A percentile compares a stretch with the other conserved stretches of the same genome.
Conservation (phyloP, 345 rosid species). For the Eutrema heterophyllum region DNA sequence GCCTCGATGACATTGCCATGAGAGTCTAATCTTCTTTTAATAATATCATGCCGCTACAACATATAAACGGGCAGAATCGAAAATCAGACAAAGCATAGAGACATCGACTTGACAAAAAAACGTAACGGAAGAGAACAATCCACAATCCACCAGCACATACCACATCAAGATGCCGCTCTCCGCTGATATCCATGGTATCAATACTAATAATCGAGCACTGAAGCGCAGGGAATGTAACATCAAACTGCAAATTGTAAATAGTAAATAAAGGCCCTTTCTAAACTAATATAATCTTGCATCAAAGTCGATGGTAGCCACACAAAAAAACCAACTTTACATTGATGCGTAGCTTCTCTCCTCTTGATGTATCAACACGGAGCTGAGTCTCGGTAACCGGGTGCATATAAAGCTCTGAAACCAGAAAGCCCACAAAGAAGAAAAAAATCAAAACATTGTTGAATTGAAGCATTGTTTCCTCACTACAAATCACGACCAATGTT, state of each 20-base stretch:
- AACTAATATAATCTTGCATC: background rate
- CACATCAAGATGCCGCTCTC: constrained; percentile 94
- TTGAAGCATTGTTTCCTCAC: background rate
- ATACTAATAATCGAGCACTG: constrained; percentile 89
- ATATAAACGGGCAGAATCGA: background rate
- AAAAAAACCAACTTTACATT: constrained; percentile 40
- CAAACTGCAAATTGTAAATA: constrained; percentile 56
- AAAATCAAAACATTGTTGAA: background rate
- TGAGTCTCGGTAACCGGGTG: constrained; percentile 87
- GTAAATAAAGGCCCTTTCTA: background rate
- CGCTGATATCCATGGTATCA: constrained; percentile 97
- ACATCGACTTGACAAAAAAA: background rate
- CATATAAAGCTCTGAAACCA: constrained; percentile 65
- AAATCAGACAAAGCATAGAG: background rate
- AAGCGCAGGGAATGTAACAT: constrained; percentile 85
- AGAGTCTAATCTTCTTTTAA: constrained; percentile 75
- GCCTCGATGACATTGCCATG: constrained; percentile 76
- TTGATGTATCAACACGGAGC: constrained; percentile 94
- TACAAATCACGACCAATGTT: background rate
- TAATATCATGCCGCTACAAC: constrained; percentile 81
- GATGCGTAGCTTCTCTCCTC: constrained; percentile 89
- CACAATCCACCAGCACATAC: constrained; percentile 39
- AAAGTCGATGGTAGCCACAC: background rate
- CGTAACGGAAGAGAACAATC: background rate
- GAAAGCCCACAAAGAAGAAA: background rate